phyloP scores from a whole-genome alignment of 148 eudicot genomes.

The Spergularia marina region DNA sequence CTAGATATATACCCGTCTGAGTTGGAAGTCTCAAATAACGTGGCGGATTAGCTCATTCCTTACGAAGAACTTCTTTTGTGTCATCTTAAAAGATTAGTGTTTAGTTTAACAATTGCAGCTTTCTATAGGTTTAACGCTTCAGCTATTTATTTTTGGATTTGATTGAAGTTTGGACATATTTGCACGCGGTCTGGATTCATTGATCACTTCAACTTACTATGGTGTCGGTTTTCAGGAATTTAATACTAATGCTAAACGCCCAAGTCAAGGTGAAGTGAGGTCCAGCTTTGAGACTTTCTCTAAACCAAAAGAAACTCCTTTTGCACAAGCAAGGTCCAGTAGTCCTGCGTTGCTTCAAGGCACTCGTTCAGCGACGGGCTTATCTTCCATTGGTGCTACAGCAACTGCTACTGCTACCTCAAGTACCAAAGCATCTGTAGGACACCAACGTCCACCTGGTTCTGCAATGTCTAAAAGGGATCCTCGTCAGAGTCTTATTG shows the following conservation, averaged over 20 bases:
- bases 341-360: constrained; percentile 37
- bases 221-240: constrained; percentile 45
- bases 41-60: not conserved
- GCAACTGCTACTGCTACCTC: constrained; percentile 27
- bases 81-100: no score
- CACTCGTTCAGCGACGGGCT: constrained; percentile 38
- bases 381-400: constrained; percentile 27
- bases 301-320: constrained; percentile 44
- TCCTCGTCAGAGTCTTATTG: constrained; percentile 45
- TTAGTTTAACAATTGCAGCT: no score
- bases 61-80: no score
- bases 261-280: constrained; percentile 36
- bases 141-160: not conserved
- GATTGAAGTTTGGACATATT: not conserved
- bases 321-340: constrained; percentile 41
- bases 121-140: not conserved
- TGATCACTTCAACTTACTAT: constrained; percentile 12
- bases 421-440: constrained; percentile 37
- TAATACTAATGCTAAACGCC: constrained; percentile 36
- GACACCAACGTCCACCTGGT: constrained; percentile 40
- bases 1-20: not conserved
- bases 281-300: constrained; percentile 41
- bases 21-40: not conserved
- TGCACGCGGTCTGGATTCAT: constrained; percentile 6
- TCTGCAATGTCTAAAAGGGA: constrained; percentile 36